A percentile compares a stretch with the other conserved stretches of the same genome.
Conservation (phyloP, 495 filamentous ascomycete species). For the Neurospora terricola region DNA sequence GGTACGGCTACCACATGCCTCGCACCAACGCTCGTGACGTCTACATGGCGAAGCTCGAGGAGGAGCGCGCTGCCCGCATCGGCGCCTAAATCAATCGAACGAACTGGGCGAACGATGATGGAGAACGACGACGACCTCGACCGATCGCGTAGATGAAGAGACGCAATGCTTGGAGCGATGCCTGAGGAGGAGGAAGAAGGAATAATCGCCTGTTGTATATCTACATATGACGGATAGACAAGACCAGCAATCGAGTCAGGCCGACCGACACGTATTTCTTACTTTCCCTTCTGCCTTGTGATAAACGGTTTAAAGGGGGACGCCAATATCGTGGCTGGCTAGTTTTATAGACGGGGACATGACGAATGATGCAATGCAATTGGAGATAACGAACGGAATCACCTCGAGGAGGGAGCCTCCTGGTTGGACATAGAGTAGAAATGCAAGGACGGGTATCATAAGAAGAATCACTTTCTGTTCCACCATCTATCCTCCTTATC, state of each 20-base stretch:
- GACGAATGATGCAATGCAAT: background rate
- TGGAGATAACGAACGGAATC: background rate
- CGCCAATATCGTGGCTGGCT: background rate
- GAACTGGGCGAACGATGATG: background rate
- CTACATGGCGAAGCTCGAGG: constrained; percentile 39
- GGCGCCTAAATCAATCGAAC: constrained; percentile 1
- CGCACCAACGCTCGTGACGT: constrained; percentile 38
- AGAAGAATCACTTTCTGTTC: background rate
- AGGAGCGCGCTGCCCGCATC: constrained; percentile 29
- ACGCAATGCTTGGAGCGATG: background rate
- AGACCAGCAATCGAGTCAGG: constrained; percentile 11
- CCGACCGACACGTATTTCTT: background rate
- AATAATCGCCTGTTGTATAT: constrained; percentile 3
- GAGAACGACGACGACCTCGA: background rate
- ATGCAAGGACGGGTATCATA: background rate
- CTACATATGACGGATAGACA: constrained; percentile 13
- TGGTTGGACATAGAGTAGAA: background rate
- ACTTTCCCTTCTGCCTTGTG: background rate
- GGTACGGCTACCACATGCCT: constrained; percentile 45
- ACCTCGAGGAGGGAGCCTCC: background rate
- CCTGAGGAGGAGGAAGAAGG: background rate
- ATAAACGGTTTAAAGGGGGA: background rate
- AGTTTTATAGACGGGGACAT: background rate
- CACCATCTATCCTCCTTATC: background rate
- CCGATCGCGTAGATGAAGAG: background rate